A percentile compares a stretch with the other conserved stretches of the same genome.
Conservation (phyloP, 1,139 yeast genomes). For the Nakaseomyces nivariensis region DNA sequence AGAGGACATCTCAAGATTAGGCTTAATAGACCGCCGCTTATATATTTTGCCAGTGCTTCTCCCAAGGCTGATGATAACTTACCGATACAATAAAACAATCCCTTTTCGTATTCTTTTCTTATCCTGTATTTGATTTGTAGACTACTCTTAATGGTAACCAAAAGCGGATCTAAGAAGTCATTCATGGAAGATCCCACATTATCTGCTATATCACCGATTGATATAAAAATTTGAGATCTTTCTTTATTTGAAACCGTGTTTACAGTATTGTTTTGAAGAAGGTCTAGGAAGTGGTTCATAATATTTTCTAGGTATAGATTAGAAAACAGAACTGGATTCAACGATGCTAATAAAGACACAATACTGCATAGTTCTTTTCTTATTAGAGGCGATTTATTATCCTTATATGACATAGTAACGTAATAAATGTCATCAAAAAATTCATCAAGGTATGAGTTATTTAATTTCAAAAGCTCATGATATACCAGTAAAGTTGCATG, state of each 20-base stretch:
- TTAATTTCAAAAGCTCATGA: constrained; percentile 59
- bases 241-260: constrained; percentile 35
- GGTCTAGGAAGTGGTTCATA: constrained; percentile 66
- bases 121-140: constrained; percentile 57
- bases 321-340: constrained; percentile 67
- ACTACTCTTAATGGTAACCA: constrained; percentile 78
- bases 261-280: constrained; percentile 55
- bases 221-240: constrained; percentile 63
- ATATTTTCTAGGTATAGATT: constrained; percentile 75
- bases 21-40: constrained; percentile 72
- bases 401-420: constrained; percentile 67
- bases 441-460: constrained; percentile 58
- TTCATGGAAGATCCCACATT: constrained; percentile 84
- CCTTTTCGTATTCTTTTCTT: constrained; percentile 71
- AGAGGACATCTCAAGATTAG: constrained; percentile 76
- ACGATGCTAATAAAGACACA: constrained; percentile 73
- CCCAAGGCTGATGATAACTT: constrained; percentile 85
- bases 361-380: constrained; percentile 76
- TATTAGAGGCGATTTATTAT: constrained; percentile 64
- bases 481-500: constrained; percentile 83
- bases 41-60: constrained; percentile 84
- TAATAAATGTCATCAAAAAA: constrained; percentile 73
- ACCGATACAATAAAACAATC: constrained; percentile 82
- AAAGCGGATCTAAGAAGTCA: constrained; percentile 77
- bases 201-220: constrained; percentile 76